These are phyloP conservation scores for Cercophora samala DNA, from an alignment of 495 filamentous ascomycete genomes.

Conservation along the genomic window DNA sequence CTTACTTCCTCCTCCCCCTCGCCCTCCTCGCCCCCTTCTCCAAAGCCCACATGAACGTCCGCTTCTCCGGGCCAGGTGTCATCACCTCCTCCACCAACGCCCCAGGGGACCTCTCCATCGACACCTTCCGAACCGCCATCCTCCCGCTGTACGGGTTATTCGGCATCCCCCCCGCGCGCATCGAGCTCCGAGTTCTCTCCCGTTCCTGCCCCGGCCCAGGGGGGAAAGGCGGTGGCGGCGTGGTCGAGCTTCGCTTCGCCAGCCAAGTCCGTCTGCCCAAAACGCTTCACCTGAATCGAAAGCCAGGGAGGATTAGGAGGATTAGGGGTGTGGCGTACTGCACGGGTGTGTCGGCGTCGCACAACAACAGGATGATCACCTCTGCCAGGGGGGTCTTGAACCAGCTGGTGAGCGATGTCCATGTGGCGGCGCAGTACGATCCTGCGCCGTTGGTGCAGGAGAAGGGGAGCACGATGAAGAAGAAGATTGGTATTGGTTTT, in stretches of 20 bases:
- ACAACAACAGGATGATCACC: conserved; percentile 95
- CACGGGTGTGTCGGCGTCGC: conserved; percentile 81
- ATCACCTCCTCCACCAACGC: conserved; percentile 76
- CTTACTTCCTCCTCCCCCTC: conserved; percentile 88
- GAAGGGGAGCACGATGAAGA: conserved; percentile 53
- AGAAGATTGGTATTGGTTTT: conserved; percentile 69
- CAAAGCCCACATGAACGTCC: conserved; percentile 80
- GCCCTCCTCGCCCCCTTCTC: conserved; percentile 91
- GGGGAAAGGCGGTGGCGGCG: conserved; percentile 77
- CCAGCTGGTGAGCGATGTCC: conserved; percentile 77
- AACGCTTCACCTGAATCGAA: conserved; percentile 82
- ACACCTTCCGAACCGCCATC: conserved; percentile 89
- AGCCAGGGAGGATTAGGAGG: conserved; percentile 78
- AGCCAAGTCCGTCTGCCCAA: conserved; percentile 90
- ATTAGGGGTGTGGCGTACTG: conserved; percentile 92
- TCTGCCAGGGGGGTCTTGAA: conserved; percentile 84
- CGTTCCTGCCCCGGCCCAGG: conserved; percentile 70
- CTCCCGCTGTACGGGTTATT: conserved; percentile 87
- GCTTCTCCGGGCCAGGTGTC: conserved; percentile 87
- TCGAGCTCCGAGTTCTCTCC: conserved; percentile 80
- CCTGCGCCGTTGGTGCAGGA: conserved; percentile 68
- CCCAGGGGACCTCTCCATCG: conserved; percentile 78
- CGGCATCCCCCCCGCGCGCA: conserved; percentile 73
- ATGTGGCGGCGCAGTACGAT: conserved; percentile 64
- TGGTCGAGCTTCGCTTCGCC: conserved; percentile 87